Conservation (phyloP, 2,329 filamentous ascomycete species). For the Teratosphaeria nubilosa region DNA sequence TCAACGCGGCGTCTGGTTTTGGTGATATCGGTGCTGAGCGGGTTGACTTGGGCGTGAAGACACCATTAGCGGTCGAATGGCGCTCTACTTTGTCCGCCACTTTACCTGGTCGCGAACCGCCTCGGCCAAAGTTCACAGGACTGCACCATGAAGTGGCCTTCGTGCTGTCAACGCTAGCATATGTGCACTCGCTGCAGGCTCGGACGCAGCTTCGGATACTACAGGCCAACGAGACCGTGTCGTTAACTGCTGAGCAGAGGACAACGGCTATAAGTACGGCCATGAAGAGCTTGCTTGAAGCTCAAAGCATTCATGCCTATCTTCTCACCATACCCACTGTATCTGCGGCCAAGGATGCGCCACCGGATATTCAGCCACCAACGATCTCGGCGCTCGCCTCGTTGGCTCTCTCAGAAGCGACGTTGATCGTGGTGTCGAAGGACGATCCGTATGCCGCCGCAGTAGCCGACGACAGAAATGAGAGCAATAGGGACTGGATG, state of each 20-base stretch:
- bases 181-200: constrained; percentile 62
- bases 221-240: constrained; percentile 52
- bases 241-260: constrained; percentile 53
- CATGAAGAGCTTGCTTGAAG: constrained; percentile 67
- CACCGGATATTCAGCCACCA: constrained; percentile 33
- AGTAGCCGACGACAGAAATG: constrained; percentile 71
- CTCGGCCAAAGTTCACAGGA: constrained; percentile 59
- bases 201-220: constrained; percentile 63
- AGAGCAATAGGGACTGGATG: constrained; percentile 90
- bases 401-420: constrained; percentile 76
- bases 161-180: constrained; percentile 64
- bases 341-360: constrained; percentile 37
- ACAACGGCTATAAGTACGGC: constrained; percentile 60
- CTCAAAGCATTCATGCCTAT: constrained; percentile 67
- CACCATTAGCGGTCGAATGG: constrained; percentile 66
- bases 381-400: constrained; percentile 39
- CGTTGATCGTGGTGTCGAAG: constrained; percentile 79
- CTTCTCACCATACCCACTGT: constrained; percentile 40
- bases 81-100: constrained; percentile 62
- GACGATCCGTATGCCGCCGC: constrained; percentile 85
- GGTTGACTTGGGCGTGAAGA: constrained; percentile 57
- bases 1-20: constrained; percentile 57
- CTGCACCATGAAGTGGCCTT: constrained; percentile 80
- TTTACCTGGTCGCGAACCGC: constrained; percentile 53
- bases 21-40: constrained; percentile 45